Evolutionary conservation across 2,329 filamentous ascomycete genomes (phyloP).

Genomic region (Grosmannia clavigera): DNA sequence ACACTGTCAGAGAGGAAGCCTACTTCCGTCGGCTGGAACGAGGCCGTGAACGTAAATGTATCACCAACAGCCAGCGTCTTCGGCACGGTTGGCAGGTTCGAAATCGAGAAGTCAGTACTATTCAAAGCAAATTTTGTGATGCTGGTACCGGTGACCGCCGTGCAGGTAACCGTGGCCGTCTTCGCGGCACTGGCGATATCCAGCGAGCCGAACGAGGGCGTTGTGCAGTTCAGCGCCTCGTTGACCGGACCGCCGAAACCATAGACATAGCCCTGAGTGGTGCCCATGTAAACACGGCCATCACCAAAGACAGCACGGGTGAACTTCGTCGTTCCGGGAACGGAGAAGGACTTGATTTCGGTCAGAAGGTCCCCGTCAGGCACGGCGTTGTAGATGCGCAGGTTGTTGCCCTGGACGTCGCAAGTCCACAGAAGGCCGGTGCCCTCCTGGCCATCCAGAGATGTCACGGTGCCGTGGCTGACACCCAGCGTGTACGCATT

Average conservation of each 20-base stretch:
- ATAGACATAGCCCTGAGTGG: slow-evolving; percentile 36
- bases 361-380: slow-evolving; percentile 33
- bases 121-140: slow-evolving; percentile 27
- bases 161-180: slow-evolving; percentile 30
- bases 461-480: slow-evolving; percentile 43
- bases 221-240: slow-evolving; percentile 39
- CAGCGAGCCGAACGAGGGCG: slow-evolving; percentile 31
- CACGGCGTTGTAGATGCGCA: slow-evolving; percentile 84
- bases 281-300: slow-evolving; percentile 41
- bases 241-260: slow-evolving; percentile 44
- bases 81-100: slow-evolving; percentile 18
- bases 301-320: slow-evolving; percentile 45
- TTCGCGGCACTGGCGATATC: slow-evolving; percentile 25
- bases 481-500: slow-evolving; percentile 43
- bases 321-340: slow-evolving; percentile 42
- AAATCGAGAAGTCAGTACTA: slow-evolving; percentile 25
- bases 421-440: slow-evolving; percentile 45
- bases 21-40: slow-evolving; percentile 32
- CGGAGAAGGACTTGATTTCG: slow-evolving; percentile 36
- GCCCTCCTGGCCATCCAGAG: slow-evolving; percentile 37
- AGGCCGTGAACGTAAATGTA: slow-evolving; percentile 29
- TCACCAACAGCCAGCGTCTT: slow-evolving; percentile 22
- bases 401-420: slow-evolving; percentile 39
- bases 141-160: slow-evolving; percentile 29
- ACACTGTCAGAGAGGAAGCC: slow-evolving; percentile 36